phyloP scores from a whole-genome alignment of 306 rosid species.

The Oxytropis ochrocephala region DNA sequence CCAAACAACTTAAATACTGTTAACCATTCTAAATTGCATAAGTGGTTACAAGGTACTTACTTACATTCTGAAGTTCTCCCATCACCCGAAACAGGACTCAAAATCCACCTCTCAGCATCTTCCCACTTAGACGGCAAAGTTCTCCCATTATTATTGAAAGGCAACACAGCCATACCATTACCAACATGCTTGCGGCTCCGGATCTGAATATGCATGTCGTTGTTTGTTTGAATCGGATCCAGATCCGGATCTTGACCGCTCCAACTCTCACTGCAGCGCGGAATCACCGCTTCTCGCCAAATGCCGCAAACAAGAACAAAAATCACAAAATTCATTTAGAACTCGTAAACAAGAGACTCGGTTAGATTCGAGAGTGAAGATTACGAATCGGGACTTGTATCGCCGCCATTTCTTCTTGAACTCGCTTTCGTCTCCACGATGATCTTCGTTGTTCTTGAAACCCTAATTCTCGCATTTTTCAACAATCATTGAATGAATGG shows the following conservation, averaged over 20 bases:
- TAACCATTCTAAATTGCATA: background rate
- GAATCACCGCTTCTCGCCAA: no score
- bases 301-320: no score
- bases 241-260: slow-evolving; percentile 77
- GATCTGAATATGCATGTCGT: slow-evolving; percentile 28
- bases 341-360: no score
- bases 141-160: slow-evolving; percentile 66
- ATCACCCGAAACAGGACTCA: slow-evolving; percentile 84
- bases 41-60: no score
- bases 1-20: background rate
- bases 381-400: slow-evolving; percentile 89
- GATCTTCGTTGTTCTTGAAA: slow-evolving; percentile 45
- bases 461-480: slow-evolving; percentile 75
- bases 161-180: slow-evolving; percentile 37
- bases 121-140: slow-evolving; percentile 98
- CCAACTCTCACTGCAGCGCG: no score
- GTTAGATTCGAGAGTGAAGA: no score
- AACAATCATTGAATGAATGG: background rate
- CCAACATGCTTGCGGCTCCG: slow-evolving; percentile 45
- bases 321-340: no score
- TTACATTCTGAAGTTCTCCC: no score
- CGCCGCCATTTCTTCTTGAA: slow-evolving; percentile 35
- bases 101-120: slow-evolving; percentile 98
- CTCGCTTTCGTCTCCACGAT: slow-evolving; percentile 34
- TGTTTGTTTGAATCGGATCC: slow-evolving; percentile 42